Base-by-base conservation (phyloP, 495 filamentous ascomycete species). In the Penicillium samsonianum region DNA sequence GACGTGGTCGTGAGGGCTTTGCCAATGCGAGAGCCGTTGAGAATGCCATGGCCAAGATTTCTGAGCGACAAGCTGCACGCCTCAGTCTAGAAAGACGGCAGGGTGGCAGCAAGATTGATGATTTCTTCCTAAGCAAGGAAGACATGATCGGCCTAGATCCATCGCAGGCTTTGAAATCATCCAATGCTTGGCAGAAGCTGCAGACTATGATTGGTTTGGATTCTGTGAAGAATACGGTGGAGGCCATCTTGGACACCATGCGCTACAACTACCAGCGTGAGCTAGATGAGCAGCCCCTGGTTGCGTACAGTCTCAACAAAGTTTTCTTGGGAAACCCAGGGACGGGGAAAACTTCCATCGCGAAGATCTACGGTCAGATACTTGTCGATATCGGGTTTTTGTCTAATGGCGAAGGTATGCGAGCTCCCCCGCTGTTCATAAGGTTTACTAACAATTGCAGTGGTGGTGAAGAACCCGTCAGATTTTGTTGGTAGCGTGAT, bases 271-370 rank as follows among this genome's bases (percentile, higher is more conserved):
- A 89, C 62, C 41, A 77, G 8, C 67, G 86, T 0, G 87, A 90
- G 57, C 63, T 90, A 0, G 63, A 77, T 3, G 87, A 89, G 59
- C 64, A 86, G 58, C 71, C 77, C 0, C 63, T 71, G 4, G 68
- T 90, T 4, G 68, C 85, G 44, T 82, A 81, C 37, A 83, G 76
- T 2, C 76, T 93, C 5, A 91, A 92, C 64, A 73, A 78, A n/a
- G 83, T 90, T 17, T 90, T 91, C 49, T 67, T 88, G 3, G 88
- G 88, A 1, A 79, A 75, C 33, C 89, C 87, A 1, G 89, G 88
- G 2, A 91, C 88, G 0, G 89, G 90, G 0, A 93, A 92, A 62
- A 92, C 89, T 0, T 82, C 87, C 0, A 86, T 93, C 0, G 90
- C 87, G 0, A 89, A 89, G 66, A 65, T 92, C 2, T 93, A 88